These are phyloP conservation scores for Fusarium coffeatum DNA, from an alignment of 2,329 filamentous ascomycete genomes.

Conservation along the genomic window DNA sequence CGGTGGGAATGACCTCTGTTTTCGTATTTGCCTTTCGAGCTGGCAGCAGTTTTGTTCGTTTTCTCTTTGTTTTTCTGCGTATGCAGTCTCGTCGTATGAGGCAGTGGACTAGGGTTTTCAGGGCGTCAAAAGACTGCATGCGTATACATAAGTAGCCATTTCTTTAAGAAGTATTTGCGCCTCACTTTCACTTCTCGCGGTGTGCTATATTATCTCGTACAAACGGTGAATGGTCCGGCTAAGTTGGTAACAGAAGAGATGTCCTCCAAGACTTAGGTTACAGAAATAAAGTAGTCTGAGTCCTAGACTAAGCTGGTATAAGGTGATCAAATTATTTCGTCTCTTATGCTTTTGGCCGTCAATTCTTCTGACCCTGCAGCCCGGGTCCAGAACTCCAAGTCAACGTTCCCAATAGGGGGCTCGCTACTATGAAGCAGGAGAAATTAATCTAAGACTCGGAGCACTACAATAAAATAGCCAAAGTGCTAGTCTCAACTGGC, in stretches of 20 bases:
- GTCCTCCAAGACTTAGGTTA: no score
- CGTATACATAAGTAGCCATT: slow-evolving; percentile 22
- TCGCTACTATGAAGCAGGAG: background rate
- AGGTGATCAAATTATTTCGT: no score
- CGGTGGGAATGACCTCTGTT: slow-evolving; percentile 24
- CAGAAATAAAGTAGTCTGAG: no score
- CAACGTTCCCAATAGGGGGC: background rate
- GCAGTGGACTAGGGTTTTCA: slow-evolving; percentile 24
- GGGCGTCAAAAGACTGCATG: slow-evolving; percentile 34
- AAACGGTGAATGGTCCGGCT: background rate
- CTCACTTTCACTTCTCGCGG: background rate
- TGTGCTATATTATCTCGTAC: background rate
- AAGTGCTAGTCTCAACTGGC: background rate
- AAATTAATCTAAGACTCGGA: background rate
- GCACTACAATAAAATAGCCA: background rate
- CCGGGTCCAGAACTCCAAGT: background rate
- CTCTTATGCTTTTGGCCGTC: no score
- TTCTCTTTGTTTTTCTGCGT: slow-evolving; percentile 30
- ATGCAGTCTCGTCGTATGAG: slow-evolving; percentile 34
- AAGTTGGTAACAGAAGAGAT: no score
- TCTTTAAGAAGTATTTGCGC: slow-evolving; percentile 16
- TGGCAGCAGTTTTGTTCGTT: slow-evolving; percentile 4
- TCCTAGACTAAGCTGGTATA: no score
- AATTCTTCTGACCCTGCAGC: no score
- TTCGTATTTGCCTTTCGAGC: slow-evolving; percentile 17